Conservation (phyloP, 345 rosid species). For the Brassica juncea region DNA sequence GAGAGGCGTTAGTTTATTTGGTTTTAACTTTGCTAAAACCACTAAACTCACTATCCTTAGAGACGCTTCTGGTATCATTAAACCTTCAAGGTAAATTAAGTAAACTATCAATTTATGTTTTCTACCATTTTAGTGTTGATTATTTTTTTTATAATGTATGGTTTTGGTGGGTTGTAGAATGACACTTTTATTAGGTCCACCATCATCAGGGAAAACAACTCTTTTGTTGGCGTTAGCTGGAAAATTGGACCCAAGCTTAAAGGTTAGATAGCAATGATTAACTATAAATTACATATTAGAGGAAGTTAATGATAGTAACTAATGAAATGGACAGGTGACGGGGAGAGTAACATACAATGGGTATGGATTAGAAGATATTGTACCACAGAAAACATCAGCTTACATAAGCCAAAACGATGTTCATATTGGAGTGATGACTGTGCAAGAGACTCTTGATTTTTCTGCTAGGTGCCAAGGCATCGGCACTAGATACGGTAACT, state of each 20-base stretch:
- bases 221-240: constrained; percentile 81
- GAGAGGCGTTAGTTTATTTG: constrained; percentile 56
- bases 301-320: not conserved
- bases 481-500: constrained; percentile 77
- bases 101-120: not conserved
- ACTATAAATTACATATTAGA: not conserved
- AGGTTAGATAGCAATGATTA: constrained; percentile 43
- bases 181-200: constrained; percentile 81
- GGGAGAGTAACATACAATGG: constrained; percentile 83
- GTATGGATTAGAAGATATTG: constrained; percentile 60
- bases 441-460: constrained; percentile 89
- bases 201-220: constrained; percentile 90
- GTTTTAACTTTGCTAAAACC: constrained; percentile 57
- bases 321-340: constrained; percentile 47
- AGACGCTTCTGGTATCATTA: constrained; percentile 71
- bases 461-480: constrained; percentile 94
- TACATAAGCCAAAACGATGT: constrained; percentile 93
- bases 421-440: constrained; percentile 87
- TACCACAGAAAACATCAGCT: constrained; percentile 84
- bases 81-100: constrained; percentile 66
- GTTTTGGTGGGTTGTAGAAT: constrained; percentile 48
- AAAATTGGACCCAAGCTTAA: constrained; percentile 63
- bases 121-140: constrained; percentile 3
- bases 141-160: not conserved
- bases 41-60: constrained; percentile 77